Evolutionary conservation across 148 eudicot species (phyloP).

Genomic region (Rhododendron ferrugineum): DNA sequence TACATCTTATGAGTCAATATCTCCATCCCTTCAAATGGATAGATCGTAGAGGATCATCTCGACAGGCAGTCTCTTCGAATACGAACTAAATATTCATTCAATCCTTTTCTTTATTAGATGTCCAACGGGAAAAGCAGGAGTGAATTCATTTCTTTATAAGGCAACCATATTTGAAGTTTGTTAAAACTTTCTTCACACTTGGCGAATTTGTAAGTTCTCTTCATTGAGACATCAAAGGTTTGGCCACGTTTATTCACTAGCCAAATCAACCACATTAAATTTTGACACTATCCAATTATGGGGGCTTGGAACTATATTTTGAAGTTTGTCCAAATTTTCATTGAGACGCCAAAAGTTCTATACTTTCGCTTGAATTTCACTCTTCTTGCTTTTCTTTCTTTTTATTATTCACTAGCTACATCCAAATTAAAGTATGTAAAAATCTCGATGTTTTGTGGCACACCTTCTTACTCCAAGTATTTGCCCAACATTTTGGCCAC

Average conservation of each 20-base stretch:
- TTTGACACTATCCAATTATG: not conserved
- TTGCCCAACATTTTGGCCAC: no score
- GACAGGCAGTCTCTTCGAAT: not conserved
- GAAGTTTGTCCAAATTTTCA: not conserved
- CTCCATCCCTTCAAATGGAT: not conserved
- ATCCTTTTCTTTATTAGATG: not conserved
- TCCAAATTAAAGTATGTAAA: no score
- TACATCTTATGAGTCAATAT: not conserved
- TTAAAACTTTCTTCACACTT: not conserved
- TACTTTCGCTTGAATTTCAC: not conserved
- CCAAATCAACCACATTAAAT: not conserved
- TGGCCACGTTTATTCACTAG: not conserved
- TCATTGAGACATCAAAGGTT: not conserved
- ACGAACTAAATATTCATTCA: not conserved
- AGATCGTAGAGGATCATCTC: not conserved
- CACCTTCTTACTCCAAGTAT: no score
- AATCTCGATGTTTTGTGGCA: no score
- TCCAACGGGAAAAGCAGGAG: not conserved
- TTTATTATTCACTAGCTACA: not conserved
- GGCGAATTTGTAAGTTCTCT: not conserved
- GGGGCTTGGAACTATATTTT: not conserved
- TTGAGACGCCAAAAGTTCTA: not conserved
- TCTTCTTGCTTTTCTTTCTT: not conserved
- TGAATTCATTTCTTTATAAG: not conserved
- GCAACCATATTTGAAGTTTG: not conserved